These are phyloP conservation scores for Xylariaceae sp. DNA, from an alignment of 2,329 filamentous ascomycete genomes.

Conservation along the genomic window DNA sequence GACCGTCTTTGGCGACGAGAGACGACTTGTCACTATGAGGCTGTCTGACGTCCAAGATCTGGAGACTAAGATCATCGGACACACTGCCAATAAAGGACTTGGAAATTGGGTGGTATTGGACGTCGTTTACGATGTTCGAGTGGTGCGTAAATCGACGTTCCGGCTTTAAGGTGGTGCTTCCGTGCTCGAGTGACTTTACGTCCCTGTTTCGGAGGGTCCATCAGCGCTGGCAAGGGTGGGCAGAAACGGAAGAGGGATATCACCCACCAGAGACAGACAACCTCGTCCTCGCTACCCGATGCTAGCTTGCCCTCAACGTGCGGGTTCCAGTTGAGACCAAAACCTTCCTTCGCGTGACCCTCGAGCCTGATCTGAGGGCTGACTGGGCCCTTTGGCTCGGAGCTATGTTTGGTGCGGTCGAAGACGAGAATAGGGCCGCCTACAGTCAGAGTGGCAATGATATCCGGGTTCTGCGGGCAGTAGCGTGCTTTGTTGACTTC, in stretches of 20 bases:
- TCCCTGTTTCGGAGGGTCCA: constrained; percentile 57
- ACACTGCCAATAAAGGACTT: constrained; percentile 83
- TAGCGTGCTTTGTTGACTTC: constrained; percentile 99
- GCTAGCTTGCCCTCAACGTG: constrained; percentile 73
- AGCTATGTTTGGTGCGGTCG: constrained; percentile 89
- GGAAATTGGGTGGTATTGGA: constrained; percentile 87
- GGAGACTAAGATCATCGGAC: constrained; percentile 88
- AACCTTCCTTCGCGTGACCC: constrained; percentile 84
- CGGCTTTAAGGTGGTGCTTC: constrained; percentile 63
- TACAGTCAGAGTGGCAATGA: constrained; percentile 87
- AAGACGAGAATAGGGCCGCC: constrained; percentile 87
- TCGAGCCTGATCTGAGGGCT: constrained; percentile 78
- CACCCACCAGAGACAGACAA: constrained; percentile 78
- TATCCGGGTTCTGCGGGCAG: constrained; percentile 92
- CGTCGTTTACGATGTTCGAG: constrained; percentile 87
- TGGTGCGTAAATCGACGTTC: constrained; percentile 78
- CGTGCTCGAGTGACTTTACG: constrained; percentile 64
- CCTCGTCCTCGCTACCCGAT: constrained; percentile 86
- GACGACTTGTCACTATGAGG: constrained; percentile 58
- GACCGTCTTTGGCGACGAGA: constrained; percentile 63
- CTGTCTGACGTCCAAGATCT: constrained; percentile 81
- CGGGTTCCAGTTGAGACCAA: constrained; percentile 88
- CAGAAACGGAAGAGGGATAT: not conserved
- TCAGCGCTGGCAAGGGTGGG: no score
- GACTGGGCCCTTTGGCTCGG: constrained; percentile 63